A percentile compares a stretch with the other conserved stretches of the same genome.
These are phyloP conservation scores for Rhexocercosporidium sp. DNA, from an alignment of 2,329 filamentous ascomycete genomes.

Conservation along the genomic window DNA sequence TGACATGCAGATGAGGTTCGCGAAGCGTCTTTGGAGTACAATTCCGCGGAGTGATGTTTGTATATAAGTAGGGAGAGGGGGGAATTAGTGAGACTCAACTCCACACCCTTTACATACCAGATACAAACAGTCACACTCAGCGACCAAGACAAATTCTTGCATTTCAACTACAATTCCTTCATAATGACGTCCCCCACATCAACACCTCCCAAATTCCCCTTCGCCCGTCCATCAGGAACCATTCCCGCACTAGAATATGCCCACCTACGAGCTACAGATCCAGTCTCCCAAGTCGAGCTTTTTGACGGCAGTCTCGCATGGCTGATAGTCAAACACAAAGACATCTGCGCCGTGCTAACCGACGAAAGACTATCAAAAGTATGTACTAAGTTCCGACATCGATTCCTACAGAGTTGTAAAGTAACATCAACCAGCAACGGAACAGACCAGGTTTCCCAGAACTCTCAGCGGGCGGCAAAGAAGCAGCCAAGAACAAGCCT, in stretches of 20 bases:
- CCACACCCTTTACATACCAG: background rate
- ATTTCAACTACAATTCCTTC: too few species aligned
- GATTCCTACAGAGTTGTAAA: background rate
- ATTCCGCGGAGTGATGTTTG: background rate
- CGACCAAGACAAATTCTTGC: background rate
- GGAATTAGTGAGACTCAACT: background rate
- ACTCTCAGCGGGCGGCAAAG: constrained; percentile 52
- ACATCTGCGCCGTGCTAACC: constrained; percentile 51
- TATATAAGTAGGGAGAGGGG: background rate
- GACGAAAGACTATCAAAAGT: constrained; percentile 52
- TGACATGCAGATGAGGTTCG: background rate
- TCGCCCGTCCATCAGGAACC: constrained; percentile 45
- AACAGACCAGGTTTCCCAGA: constrained; percentile 53
- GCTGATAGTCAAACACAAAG: constrained; percentile 54
- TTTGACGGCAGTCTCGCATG: constrained; percentile 54
- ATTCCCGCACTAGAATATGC: constrained; percentile 53
- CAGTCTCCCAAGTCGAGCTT: constrained; percentile 52
- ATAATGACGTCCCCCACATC: background rate
- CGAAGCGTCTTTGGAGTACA: background rate
- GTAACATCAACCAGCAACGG: constrained; percentile 43
- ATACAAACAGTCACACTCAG: background rate
- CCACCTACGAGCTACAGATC: constrained; percentile 48
- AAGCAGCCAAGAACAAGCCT: constrained; percentile 53
- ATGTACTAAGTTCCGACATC: background rate
- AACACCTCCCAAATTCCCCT: constrained; percentile 45